Conservation (phyloP, 2,329 filamentous ascomycete genomes). For the Arthrobotrys megalospora region DNA sequence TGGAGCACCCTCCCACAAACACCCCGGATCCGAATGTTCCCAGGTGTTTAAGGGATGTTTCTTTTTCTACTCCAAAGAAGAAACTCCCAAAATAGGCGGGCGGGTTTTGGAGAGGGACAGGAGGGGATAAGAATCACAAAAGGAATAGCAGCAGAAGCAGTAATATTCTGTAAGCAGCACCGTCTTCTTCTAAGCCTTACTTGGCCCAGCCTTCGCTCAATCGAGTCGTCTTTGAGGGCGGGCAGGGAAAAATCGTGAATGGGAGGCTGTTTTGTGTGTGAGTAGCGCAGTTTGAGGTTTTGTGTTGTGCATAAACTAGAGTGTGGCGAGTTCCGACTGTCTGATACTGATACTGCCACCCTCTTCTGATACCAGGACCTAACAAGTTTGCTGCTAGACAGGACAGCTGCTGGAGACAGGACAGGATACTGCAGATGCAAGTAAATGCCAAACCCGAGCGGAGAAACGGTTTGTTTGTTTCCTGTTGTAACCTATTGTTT, state of each 20-base stretch:
- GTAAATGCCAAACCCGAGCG: slow-evolving; percentile 4
- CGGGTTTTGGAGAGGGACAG: slow-evolving; percentile 35
- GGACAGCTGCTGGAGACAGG: slow-evolving; percentile 8
- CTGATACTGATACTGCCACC: slow-evolving; percentile 46
- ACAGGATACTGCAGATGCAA: slow-evolving; percentile 26
- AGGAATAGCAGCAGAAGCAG: slow-evolving; percentile 39
- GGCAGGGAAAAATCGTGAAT: slow-evolving; percentile 7
- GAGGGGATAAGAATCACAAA: slow-evolving; percentile 28
- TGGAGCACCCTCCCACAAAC: slow-evolving; percentile 46
- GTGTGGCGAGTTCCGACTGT: slow-evolving; percentile 53
- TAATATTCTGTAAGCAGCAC: slow-evolving; percentile 37
- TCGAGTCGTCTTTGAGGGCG: slow-evolving; percentile 10
- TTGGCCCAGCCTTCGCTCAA: slow-evolving; percentile 33
- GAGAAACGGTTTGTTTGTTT: slow-evolving; percentile 25
- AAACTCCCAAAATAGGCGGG: slow-evolving; percentile 43
- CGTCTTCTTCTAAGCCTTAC: slow-evolving; percentile 31
- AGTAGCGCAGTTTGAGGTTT: slow-evolving; percentile 45
- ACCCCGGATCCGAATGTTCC: slow-evolving; percentile 51
- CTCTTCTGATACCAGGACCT: slow-evolving; percentile 31
- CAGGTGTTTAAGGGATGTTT: slow-evolving; percentile 43
- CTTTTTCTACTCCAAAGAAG: slow-evolving; percentile 41
- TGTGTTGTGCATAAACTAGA: slow-evolving; percentile 52
- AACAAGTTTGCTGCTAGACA: slow-evolving; percentile 24
- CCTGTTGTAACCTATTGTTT: slow-evolving; percentile 9
- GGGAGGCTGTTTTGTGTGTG: slow-evolving; percentile 32